Percentiles rank a stretch among this genome's conserved stretches.
phyloP scores from a whole-genome alignment of 768 basidiomycete species.

The Agaricus blazei region DNA sequence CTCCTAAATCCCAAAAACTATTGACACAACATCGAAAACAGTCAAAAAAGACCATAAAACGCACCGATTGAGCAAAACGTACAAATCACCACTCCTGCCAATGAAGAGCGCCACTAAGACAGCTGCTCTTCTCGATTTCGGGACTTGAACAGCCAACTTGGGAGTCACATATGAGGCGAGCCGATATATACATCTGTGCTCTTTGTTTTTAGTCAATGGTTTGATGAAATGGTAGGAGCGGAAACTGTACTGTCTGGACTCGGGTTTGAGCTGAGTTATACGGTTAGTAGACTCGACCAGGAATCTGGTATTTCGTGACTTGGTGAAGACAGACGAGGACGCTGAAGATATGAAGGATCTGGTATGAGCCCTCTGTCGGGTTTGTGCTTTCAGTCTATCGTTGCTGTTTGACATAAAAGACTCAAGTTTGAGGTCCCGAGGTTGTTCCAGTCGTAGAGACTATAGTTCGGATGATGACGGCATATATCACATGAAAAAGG shows the following conservation, averaged over 20 bases:
- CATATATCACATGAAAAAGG: conserved; percentile 1
- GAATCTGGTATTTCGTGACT: conserved; percentile 38
- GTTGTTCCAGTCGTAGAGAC: no score
- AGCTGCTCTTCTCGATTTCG: conserved; percentile 60
- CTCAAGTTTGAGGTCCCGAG: no score
- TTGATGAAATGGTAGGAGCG: neutral
- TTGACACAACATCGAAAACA: no score
- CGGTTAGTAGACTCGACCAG: conserved; percentile 26
- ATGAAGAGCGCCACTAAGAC: conserved; percentile 85
- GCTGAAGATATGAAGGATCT: neutral
- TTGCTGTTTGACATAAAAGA: neutral
- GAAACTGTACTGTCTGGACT: conserved; percentile 41
- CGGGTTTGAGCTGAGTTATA: conserved; percentile 43
- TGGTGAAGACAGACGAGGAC: conserved; percentile 20
- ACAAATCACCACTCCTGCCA: conserved; percentile 77
- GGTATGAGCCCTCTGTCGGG: conserved; percentile 3
- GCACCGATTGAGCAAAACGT: conserved; percentile 80
- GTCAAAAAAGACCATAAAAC: conserved; percentile 21
- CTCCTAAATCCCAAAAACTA: conserved; percentile 41
- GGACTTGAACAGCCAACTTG: conserved; percentile 36
- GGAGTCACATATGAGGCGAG: conserved; percentile 44
- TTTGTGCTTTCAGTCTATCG: neutral
- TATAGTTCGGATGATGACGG: neutral
- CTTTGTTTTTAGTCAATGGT: neutral
- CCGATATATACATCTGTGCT: conserved; percentile 50